Conservation (phyloP, 768 basidiomycete genomes). For the Amanita pallidorosea region DNA sequence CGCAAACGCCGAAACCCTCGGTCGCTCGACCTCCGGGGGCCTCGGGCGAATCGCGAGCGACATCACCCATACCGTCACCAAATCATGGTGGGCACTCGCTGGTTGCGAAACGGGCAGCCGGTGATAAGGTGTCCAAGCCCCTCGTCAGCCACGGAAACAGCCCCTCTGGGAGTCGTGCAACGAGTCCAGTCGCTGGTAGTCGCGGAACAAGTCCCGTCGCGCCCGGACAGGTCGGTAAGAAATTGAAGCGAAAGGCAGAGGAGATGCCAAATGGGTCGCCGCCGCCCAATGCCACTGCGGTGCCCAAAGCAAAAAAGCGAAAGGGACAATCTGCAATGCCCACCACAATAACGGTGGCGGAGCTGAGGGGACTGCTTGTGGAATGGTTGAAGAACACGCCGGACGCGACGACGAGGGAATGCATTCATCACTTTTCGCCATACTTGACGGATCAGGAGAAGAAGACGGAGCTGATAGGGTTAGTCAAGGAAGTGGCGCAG, state of each 20-base stretch:
- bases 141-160: conserved; percentile 48
- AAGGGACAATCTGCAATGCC: conserved; percentile 33
- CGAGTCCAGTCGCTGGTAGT: conserved; percentile 34
- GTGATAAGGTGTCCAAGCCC: conserved; percentile 59
- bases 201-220: conserved; percentile 34
- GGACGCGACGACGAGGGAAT: conserved; percentile 68
- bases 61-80: conserved; percentile 44
- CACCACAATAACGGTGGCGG: conserved; percentile 32
- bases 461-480: conserved; percentile 64
- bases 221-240: conserved; percentile 20
- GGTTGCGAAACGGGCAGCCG: conserved; percentile 78
- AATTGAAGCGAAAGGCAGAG: conserved; percentile 38
- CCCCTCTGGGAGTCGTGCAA: conserved; percentile 48
- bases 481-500: conserved; percentile 73
- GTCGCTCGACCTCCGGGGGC: conserved; percentile 20
- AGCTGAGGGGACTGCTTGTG: conserved; percentile 58
- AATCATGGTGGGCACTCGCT: conserved; percentile 66
- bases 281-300: conserved; percentile 9
- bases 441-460: conserved; percentile 60
- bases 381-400: conserved; percentile 65
- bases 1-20: conserved; percentile 31
- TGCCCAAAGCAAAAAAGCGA: conserved; percentile 42
- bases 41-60: conserved; percentile 40
- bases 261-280: conserved; percentile 18
- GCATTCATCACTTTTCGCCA: conserved; percentile 70